A percentile compares a stretch with the other conserved stretches of the same genome.
phyloP scores from a whole-genome alignment of 768 basidiomycete species.

The Podaxis sp. region DNA sequence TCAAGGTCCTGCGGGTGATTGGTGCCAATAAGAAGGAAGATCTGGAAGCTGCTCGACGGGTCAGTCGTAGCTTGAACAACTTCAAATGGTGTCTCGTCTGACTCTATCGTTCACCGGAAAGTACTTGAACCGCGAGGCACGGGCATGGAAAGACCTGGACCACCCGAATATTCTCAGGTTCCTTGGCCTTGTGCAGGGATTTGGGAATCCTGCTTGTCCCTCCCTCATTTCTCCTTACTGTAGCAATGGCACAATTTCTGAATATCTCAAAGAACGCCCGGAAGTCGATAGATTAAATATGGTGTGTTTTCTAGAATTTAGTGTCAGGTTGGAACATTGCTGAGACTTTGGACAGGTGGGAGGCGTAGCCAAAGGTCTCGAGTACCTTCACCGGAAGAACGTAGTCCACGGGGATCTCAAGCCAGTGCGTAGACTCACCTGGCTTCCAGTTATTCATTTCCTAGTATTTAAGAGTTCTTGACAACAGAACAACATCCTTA shows the following conservation, averaged over 20 bases:
- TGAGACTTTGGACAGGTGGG: slow-evolving; percentile 33
- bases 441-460: neutral
- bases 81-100: neutral
- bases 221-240: neutral
- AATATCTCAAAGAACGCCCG: neutral
- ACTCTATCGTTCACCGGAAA: neutral
- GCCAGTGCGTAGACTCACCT: slow-evolving; percentile 36
- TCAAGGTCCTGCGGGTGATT: neutral
- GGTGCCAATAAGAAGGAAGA: neutral
- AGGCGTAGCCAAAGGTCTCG: slow-evolving; percentile 79
- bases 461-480: neutral
- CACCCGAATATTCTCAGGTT: neutral
- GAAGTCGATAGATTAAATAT: neutral
- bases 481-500: neutral
- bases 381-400: slow-evolving; percentile 65
- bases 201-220: neutral
- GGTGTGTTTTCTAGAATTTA: neutral
- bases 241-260: neutral
- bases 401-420: slow-evolving; percentile 82
- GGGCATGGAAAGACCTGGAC: neutral
- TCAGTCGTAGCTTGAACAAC: neutral
- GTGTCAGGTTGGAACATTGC: neutral
- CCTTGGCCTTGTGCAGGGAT: neutral
- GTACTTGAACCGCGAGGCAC: neutral
- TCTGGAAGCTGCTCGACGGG: neutral